Evolutionary conservation across 306 rosid genomes (phyloP), one percentile per base, ranked within the genome.

Genomic region (Quercus berberidifolia): DNA sequence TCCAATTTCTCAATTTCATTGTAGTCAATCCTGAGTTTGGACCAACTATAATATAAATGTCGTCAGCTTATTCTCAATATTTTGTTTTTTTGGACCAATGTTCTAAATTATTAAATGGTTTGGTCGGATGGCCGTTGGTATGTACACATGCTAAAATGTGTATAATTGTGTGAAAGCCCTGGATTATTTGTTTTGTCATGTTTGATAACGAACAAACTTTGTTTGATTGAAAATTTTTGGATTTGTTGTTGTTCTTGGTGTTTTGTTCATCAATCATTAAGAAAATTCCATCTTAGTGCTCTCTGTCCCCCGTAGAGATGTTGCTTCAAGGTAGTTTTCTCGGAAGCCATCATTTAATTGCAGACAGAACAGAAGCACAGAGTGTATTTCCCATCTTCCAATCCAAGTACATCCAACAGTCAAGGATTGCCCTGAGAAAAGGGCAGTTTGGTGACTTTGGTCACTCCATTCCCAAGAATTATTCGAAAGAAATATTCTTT

Each of bases 261-360:
- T 76, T 13, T 68, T 41, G 25, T 83, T 85, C 84, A 1, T 54
- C 82, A 79, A 82, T 82, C 86, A 80, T 82, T 55, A 54, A 79
- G 74, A 69, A 80, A 80, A 81, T 55, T 67, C 78, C 69, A 74
- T 56, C 33, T 63, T 86, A 52, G 85, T 80, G 79, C 73, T 79
- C 79, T 33, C 63, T 55, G 81, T 75, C 78, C 71, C 76, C 46
- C 51, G 38, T 56, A 58, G 55, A 78, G 69, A 55, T 17, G 81
- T 77, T 60, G 51, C 72, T 64, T 75, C 55, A 31, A 78, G 74
- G 38, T 70, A 72, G 69, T 72, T 58, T 46, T 59, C 76, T 74
- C 72, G 38, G 77, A 56, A 69, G 82, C 54, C 78, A 76, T 60
- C 51, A 2, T 19, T 33, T 72, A 56, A 64, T 74, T 43, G 35